A percentile compares a stretch with the other conserved stretches of the same genome.
These are phyloP conservation scores for Tripidium arundinaceum DNA, from an alignment of 202 grass and related monocot species.

Conservation along the genomic window DNA sequence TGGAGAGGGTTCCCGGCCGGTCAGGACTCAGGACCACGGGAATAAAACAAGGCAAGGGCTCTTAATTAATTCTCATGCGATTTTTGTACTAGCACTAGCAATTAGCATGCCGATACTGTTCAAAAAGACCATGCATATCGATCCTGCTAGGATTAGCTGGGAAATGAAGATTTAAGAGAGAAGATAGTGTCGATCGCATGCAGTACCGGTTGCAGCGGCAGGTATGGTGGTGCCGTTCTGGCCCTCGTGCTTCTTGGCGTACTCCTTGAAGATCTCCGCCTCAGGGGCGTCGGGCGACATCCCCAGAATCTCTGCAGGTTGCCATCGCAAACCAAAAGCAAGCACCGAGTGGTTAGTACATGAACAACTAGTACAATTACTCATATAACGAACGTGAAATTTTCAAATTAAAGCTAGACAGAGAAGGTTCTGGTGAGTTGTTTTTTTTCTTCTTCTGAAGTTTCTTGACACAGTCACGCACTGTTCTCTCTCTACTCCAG, in stretches of 20 bases:
- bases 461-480: too few relatives aligned
- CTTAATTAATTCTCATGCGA: neutral
- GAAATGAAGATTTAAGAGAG: neutral
- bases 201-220: conserved; percentile 20
- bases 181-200: neutral
- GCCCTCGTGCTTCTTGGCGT: conserved; percentile 41
- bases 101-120: neutral
- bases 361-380: neutral
- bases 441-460: too few relatives aligned
- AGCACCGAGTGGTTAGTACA: neutral
- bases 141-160: neutral
- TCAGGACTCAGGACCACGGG: neutral
- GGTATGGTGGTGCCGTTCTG: conserved; percentile 20
- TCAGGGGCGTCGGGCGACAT: conserved; percentile 33
- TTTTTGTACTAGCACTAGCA: neutral
- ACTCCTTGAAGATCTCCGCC: conserved; percentile 48
- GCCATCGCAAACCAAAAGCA: neutral
- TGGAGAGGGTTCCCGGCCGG: neutral
- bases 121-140: neutral
- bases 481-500: too few relatives aligned
- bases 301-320: conserved; percentile 37
- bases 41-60: neutral
- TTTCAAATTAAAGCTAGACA: neutral
- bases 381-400: neutral
- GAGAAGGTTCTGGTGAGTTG: neutral